Base-by-base conservation (phyloP, 768 basidiomycete genomes). In the Mycena olivaceomarginata region DNA sequence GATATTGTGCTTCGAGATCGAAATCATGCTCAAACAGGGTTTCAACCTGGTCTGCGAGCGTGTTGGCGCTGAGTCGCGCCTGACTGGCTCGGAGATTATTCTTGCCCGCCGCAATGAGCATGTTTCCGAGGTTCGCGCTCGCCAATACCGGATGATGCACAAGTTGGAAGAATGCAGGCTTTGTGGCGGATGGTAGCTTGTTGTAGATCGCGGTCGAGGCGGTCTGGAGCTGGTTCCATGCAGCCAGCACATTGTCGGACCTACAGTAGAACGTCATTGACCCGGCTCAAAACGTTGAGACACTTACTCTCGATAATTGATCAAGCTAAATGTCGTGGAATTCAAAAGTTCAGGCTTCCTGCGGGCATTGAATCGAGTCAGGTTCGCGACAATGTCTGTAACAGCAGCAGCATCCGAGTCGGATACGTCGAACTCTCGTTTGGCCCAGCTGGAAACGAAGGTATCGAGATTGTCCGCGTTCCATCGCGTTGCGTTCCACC, bases 121-220 rank as follows among this genome's bases (percentile, higher is more conserved):
- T 88, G 72, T 89, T 88, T 18, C 88, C 90, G 40, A 94, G 82
- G 65, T 92, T 94, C 60, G 87, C 85, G 77, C 91, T 92, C 0
- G 93, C 93, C 65, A 90, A 82, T 22, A 93, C 89, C 5, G 93
- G 91, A 79, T 94, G 92, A 41, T 93, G 92, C 1, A 96, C 90
- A n/a, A 93, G 88, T 82, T 96, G 89, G 90, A 92, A 95, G 86
- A 92, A 95, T 0, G 94, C 90, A 1, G 92, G 87, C 79, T 93
- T 86, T 72, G 84, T 87, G 1, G 79, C 85, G 20, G 84, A 74
- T 0, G 90, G 83, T 7, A 95, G 85, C n/a, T 84, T 84, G 80
- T 92, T 87, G 83, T 92, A 93, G 8, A 95, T 85, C 7, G 86
- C 82, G 0, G 90, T 91, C 2, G 94, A 92, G 10, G 89, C 85